Conservation (phyloP, 2,329 filamentous ascomycete species). For the Paecilomyces sp. region DNA sequence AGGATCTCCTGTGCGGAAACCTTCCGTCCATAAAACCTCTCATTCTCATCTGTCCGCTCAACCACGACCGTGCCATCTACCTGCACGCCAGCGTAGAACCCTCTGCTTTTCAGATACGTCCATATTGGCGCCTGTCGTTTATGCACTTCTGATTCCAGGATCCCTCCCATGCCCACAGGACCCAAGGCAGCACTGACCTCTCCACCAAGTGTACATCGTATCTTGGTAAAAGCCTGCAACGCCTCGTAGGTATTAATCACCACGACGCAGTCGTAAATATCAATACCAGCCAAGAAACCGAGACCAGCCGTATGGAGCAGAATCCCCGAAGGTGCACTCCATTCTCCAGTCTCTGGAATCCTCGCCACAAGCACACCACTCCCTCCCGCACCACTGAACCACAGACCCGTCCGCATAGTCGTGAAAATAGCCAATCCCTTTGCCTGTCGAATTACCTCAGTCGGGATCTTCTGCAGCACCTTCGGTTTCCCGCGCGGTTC, state of each 20-base stretch:
- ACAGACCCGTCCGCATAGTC: slow-evolving; percentile 87
- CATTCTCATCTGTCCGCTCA: slow-evolving; percentile 78
- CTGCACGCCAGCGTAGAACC: slow-evolving; percentile 80
- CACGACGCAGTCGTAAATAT: slow-evolving; percentile 92
- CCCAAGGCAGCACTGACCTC: slow-evolving; percentile 72
- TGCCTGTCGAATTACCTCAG: slow-evolving; percentile 77
- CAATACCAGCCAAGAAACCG: slow-evolving; percentile 83
- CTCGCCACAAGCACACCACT: slow-evolving; percentile 80
- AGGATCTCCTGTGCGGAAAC: slow-evolving; percentile 58
- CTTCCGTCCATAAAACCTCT: slow-evolving; percentile 69
- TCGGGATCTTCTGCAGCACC: slow-evolving; percentile 75
- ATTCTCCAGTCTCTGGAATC: slow-evolving; percentile 70
- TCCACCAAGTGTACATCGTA: slow-evolving; percentile 72
- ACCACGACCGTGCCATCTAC: slow-evolving; percentile 82
- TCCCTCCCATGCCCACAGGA: slow-evolving; percentile 67
- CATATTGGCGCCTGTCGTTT: slow-evolving; percentile 66
- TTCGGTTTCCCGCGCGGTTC: slow-evolving; percentile 54
- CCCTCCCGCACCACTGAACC: slow-evolving; percentile 85
- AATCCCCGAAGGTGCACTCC: slow-evolving; percentile 87
- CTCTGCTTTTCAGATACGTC: slow-evolving; percentile 83
- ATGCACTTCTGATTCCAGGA: slow-evolving; percentile 62
- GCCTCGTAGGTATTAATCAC: slow-evolving; percentile 84
- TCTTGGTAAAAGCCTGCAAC: slow-evolving; percentile 72
- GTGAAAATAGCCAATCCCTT: slow-evolving; percentile 91
- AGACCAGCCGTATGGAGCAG: slow-evolving; percentile 83